These are phyloP conservation scores for Dalbergia cochinchinensis DNA, from an alignment of 306 rosid genomes.

Conservation along the genomic window DNA sequence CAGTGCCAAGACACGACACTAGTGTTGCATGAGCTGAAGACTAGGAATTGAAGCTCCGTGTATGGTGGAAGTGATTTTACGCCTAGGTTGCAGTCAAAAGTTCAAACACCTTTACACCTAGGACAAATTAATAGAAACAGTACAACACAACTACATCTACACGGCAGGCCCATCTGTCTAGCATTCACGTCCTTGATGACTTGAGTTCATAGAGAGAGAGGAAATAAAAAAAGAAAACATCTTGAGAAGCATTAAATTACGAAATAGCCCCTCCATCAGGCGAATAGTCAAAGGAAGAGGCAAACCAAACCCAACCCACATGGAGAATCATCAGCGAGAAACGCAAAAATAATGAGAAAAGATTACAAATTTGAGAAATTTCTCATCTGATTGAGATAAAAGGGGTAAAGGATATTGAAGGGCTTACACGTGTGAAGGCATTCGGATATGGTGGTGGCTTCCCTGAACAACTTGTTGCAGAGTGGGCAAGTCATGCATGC, in stretches of 20 bases:
- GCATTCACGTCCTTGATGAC: constrained; percentile 36
- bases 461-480: constrained; percentile 73
- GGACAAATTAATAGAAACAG: constrained; percentile 30
- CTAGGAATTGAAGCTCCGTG: constrained; percentile 6
- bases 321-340: constrained; percentile 34
- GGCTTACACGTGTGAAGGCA: constrained; percentile 97
- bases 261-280: constrained; percentile 37
- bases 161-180: constrained; percentile 25
- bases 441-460: constrained; percentile 95
- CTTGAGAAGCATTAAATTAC: constrained; percentile 46
- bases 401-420: constrained; percentile 8
- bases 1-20: constrained; percentile 3
- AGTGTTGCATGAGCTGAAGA: constrained; percentile 42
- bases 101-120: constrained; percentile 50
- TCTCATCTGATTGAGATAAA: not conserved
- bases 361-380: constrained; percentile 41
- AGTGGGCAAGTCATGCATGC: constrained; percentile 98
- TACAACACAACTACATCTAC: not conserved
- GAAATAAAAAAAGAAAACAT: not conserved
- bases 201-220: not conserved
- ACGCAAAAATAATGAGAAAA: constrained; percentile 26
- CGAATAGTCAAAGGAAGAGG: constrained; percentile 31
- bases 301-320: constrained; percentile 46
- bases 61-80: constrained; percentile 17
- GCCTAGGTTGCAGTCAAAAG: constrained; percentile 47